phyloP scores from a whole-genome alignment of 2,329 filamentous ascomycete species.

The Fusarium cicatricum region DNA sequence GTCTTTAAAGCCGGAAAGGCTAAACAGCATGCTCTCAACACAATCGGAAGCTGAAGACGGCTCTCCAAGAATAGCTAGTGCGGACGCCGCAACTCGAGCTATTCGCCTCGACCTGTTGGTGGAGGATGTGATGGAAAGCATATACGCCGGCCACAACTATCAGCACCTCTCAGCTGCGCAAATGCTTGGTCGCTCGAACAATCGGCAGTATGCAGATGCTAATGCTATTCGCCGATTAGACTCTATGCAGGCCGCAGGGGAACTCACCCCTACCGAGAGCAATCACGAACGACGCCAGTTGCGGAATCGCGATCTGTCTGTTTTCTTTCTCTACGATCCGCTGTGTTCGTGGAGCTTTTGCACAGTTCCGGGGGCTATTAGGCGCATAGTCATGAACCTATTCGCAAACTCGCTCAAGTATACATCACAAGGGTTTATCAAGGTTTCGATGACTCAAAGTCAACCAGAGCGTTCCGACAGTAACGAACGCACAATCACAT shows the following conservation, averaged over 20 bases:
- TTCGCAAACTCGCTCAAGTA: conserved; percentile 72
- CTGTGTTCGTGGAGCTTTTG: conserved; percentile 59
- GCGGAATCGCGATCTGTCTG: conserved; percentile 27
- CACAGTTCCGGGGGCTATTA: conserved; percentile 59
- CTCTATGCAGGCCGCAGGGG: conserved; percentile 52
- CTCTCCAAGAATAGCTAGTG: neutral
- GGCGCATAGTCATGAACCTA: conserved; percentile 67
- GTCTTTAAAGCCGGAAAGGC: conserved; percentile 16
- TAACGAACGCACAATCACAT: conserved; percentile 21
- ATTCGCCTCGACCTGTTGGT: conserved; percentile 50
- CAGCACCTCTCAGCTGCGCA: conserved; percentile 32
- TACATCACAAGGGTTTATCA: conserved; percentile 50
- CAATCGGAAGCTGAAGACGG: neutral
- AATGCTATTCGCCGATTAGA: conserved; percentile 28
- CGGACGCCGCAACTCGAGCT: conserved; percentile 8
- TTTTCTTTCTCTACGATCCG: conserved; percentile 50
- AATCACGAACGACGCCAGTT: conserved; percentile 1
- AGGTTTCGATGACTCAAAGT: conserved; percentile 37
- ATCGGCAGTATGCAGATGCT: conserved; percentile 10
- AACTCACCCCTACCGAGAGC: conserved; percentile 10
- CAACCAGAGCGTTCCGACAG: neutral
- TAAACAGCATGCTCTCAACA: no score
- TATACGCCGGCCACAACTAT: conserved; percentile 54
- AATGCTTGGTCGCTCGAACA: neutral
- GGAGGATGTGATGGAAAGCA: conserved; percentile 56